Base-by-base conservation (phyloP, 164 flowering plant genomes). In the Liriodendron chinense region DNA sequence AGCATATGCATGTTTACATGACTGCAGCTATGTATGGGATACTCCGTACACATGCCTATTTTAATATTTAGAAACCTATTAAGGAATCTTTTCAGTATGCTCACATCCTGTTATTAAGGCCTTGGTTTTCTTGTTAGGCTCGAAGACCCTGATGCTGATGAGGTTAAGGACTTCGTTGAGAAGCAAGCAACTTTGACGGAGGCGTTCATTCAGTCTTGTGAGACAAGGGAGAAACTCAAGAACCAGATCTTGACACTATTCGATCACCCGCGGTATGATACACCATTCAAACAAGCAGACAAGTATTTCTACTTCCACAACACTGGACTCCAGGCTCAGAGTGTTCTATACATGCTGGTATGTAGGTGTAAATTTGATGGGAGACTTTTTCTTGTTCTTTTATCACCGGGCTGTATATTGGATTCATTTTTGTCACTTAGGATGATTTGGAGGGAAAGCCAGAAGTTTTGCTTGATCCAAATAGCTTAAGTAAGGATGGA, bases 261-360 rank as follows among this genome's bases (percentile, higher is more conserved):
- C 68, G 98, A 96, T 84, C 89, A 90, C 68, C 98, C 98, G 0
- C 87, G 94, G 0, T 96, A 83, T 64, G 85, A 84, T 20, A 82
- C 91, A n/a, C 98, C 98, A 16, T 89, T 87, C 76, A 88, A 82
- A 80, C 82, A 76, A 65, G 94, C 89, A 69, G 82, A 91, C 53
- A 96, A 91, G 83, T 94, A 89, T 75, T 96, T 96, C 80, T 96
- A 96, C 87, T 93, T 80, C 71, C 97, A 93, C 48, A 96, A 96
- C 76, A 86, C 98, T 4, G 99, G 99, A 0, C 92, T 96, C 47
- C 99, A 96, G 78, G 89, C 98, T 1, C 99, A 96, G 62, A 81
- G n/a, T 43, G 93, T 96, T n/a, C 91, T 96, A 3, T 96, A 91
- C 70, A 89, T 94, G 34, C 99, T 93, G 98, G 99, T 93, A 28